Base-by-base conservation (phyloP, 1,284 basidiomycete genomes). In the Moniliophthora roreri region DNA sequence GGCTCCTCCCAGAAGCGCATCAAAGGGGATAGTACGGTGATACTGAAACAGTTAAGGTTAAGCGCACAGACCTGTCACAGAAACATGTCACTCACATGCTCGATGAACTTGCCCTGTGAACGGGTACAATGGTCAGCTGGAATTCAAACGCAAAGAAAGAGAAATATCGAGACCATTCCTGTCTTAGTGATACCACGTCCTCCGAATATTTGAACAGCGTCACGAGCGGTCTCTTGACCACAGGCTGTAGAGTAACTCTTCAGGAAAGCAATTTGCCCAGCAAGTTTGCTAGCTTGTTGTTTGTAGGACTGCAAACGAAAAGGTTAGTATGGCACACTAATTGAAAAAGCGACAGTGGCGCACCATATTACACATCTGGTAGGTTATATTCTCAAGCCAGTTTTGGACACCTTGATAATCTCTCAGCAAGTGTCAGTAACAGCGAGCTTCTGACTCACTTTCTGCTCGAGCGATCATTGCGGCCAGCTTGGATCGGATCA, bases 341-440 rank as follows among this genome's bases (percentile, higher is more conserved):
- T 18, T 37, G 15, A 32, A 32, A 26, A 6, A 16, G 10, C 45
- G 16, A 4, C 24, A 32, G 24, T 21, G 23, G 15, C 21, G 49
- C 18, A 81, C 82, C 91, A 94, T 94, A 62, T 94, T 86, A 66
- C 81, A 85, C 94, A 96, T 96, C 71, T 96, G 94, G 68, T 88
- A 85, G 0, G 93, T 95, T 57, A 96, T 75, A 64, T 84, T 89
- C 73, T 98, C 95, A 23, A 96, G 74, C 93, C 93, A 97, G 45
- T 81, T 83, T 66, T 97, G 94, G 11, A 79, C 76, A 50, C 58
- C 61, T 62, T 47, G 18, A 10, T n/a, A 6, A 45, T 35, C 4
- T 26, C 9, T 42, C 24, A 48, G 13, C 20, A 39, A 10, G 13
- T 18, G n/a, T n/a, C 8, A n/a, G 21, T 11, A 16, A 26, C 1